Percentiles rank a stretch among this genome's conserved stretches.
Evolutionary conservation across 164 flowering plant species (phyloP).

Genomic region (Vitis labrusca): DNA sequence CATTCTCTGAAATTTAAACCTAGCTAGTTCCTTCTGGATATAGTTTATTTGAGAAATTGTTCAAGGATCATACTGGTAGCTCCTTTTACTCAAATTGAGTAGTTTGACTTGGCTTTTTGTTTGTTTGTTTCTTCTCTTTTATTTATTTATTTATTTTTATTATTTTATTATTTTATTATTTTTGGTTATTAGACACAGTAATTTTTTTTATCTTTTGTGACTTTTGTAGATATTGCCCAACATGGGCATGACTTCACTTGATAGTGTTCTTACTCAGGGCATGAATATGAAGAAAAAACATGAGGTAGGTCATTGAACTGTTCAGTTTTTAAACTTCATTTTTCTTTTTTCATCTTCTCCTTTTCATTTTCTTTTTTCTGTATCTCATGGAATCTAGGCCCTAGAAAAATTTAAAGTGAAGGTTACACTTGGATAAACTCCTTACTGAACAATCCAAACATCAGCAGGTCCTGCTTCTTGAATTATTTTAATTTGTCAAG

Average conservation of each 20-base stretch:
- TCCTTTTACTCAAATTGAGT: too few species aligned
- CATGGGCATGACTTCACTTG: conserved; percentile 39
- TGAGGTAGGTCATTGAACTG: conserved; percentile 50
- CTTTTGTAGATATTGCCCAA: conserved; percentile 54
- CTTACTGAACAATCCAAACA: too few species aligned
- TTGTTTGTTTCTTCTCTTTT: not conserved
- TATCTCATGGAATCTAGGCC: not conserved
- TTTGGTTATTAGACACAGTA: not conserved
- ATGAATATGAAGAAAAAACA: conserved; percentile 89
- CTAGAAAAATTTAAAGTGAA: not conserved
- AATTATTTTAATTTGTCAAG: too few species aligned
- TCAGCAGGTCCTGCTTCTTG: too few species aligned
- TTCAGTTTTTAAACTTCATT: not conserved
- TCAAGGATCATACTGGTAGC: too few species aligned
- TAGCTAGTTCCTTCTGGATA: not conserved
- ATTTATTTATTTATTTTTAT: not conserved
- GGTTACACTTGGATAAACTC: too few species aligned
- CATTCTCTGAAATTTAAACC: too few species aligned
- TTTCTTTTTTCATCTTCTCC: not conserved
- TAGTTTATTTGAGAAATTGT: not conserved
- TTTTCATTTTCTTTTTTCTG: not conserved
- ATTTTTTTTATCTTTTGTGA: not conserved
- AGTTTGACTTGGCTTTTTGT: too few species aligned
- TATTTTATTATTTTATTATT: not conserved
- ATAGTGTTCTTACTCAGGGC: conserved; percentile 74